A percentile compares a stretch with the other conserved stretches of the same genome.
These are phyloP conservation scores for Dipodascus geniculatus DNA, from an alignment of 805 yeast genomes.

Conservation along the genomic window DNA sequence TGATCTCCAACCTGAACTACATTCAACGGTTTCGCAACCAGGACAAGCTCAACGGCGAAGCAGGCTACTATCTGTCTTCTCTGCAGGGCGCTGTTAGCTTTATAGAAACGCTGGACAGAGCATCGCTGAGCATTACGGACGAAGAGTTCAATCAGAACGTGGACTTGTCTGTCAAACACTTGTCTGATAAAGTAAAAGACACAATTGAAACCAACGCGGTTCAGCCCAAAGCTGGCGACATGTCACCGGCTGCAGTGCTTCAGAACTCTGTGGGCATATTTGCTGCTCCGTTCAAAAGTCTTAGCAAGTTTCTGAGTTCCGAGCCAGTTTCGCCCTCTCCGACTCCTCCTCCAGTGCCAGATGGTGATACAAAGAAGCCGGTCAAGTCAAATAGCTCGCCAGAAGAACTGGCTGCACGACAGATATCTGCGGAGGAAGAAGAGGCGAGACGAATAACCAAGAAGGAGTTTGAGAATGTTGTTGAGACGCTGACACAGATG, in stretches of 20 bases:
- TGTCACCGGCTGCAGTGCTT: slow-evolving; percentile 24
- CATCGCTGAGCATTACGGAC: slow-evolving; percentile 48
- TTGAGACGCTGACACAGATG: slow-evolving; percentile 46
- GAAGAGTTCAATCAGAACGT: slow-evolving; percentile 43
- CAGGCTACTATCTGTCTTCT: slow-evolving; percentile 85
- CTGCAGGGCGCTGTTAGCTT: slow-evolving; percentile 80
- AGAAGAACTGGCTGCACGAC: slow-evolving; percentile 25
- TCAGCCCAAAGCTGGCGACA: slow-evolving; percentile 5
- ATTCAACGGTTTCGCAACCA: slow-evolving; percentile 75
- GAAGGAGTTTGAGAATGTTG: slow-evolving; percentile 36
- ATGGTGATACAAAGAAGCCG: slow-evolving; percentile 3
- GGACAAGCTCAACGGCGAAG: slow-evolving; percentile 73
- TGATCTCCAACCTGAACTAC: slow-evolving; percentile 72
- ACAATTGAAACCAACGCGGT: slow-evolving; percentile 2
- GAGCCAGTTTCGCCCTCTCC: slow-evolving; percentile 21
- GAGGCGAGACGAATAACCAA: slow-evolving; percentile 30
- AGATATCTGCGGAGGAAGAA: slow-evolving; percentile 28
- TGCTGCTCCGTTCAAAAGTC: slow-evolving; percentile 35
- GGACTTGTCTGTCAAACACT: slow-evolving; percentile 26
- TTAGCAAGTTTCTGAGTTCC: slow-evolving; percentile 23
- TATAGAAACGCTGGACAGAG: slow-evolving; percentile 46
- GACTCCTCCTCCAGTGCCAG: slow-evolving; percentile 7
- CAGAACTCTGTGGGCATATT: slow-evolving; percentile 37
- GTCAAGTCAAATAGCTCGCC: slow-evolving; percentile 10
- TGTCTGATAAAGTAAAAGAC: slow-evolving; percentile 29